Base-by-base conservation (phyloP, 2,329 filamentous ascomycete genomes). In the Talaromyces sp. region DNA sequence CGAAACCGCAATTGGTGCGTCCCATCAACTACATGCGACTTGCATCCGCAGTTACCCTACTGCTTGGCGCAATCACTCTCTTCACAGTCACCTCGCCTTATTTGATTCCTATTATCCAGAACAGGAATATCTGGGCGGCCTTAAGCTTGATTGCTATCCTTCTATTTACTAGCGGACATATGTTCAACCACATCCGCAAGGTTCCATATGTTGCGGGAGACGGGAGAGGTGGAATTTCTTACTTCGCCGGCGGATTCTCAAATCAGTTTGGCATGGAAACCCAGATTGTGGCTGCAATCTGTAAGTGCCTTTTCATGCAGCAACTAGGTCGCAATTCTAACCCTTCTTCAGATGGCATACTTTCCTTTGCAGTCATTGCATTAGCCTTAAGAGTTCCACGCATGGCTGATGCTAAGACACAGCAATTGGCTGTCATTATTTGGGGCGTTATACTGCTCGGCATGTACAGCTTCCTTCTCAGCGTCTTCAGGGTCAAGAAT, bases 181-280 rank as follows among this genome's bases (percentile, higher is more conserved):
- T 99, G 96, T 99, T 96, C 85, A 99, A 98, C 79, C 93, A 97
- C 75, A 99, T 99, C 74, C 88, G 96, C 71, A 94, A 95, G 77
- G 92, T 96, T 2, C 95, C 95, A 2, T 99, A 99, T 72, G 92
- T 98, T 37, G 85, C 88, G 49, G 91, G 90, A 49, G 89, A 98
- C 75, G 92, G 92, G 43, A 88, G 86, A 63, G 95, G 95, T 19
- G 93, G 93, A 5, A 87, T 99, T 68, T 91, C 81, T 74, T 98
- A 98, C 78, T 95, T 99, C 78, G 92, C 94, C 3, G 85, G 85
- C 45, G 94, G 95, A 0, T 99, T 99, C 80, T 92, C 94, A 78
- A 97, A 88, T 76, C 95, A 99, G 76, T 93, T 90, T 73, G 95
- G 95, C 15, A 83, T 99, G 71, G 95, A 99, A 81, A 97, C 94